Percentiles rank a stretch among this genome's conserved stretches.
These are phyloP conservation scores for Rugosomyces carneus DNA, from an alignment of 1,284 basidiomycete genomes.

Conservation along the genomic window DNA sequence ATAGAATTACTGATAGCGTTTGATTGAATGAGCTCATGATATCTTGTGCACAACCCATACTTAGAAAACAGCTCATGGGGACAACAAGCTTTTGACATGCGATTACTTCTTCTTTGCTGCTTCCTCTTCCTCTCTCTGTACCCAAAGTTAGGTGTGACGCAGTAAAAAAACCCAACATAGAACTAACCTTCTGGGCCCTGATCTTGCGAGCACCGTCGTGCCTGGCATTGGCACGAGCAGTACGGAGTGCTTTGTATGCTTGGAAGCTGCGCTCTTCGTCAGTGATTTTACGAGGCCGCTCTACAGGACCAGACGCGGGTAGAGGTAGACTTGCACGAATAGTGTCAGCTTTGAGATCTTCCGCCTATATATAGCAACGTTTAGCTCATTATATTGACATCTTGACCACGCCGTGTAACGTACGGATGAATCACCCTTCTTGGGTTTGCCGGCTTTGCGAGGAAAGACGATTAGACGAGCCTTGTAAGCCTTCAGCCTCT, in stretches of 20 bases:
- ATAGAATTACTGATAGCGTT: not conserved
- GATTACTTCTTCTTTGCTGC: constrained; percentile 91
- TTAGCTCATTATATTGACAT: constrained; percentile 5
- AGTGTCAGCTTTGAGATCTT: constrained; percentile 79
- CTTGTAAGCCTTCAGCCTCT: constrained; percentile 94
- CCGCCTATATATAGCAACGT: constrained; percentile 47
- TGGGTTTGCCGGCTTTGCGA: constrained; percentile 91
- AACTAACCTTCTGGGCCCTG: constrained; percentile 66
- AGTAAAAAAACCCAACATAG: constrained; percentile 1
- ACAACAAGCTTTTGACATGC: not conserved
- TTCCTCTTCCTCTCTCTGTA: constrained; percentile 87
- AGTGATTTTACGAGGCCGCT: constrained; percentile 93
- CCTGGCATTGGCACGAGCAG: constrained; percentile 79
- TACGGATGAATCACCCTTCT: constrained; percentile 90
- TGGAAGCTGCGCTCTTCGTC: constrained; percentile 86
- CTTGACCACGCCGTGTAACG: constrained; percentile 26
- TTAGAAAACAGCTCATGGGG: not conserved
- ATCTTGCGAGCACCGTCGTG: constrained; percentile 85
- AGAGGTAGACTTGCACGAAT: constrained; percentile 72
- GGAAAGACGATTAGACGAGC: constrained; percentile 88
- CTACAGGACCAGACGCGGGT: constrained; percentile 62
- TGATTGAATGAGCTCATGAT: constrained; percentile 17
- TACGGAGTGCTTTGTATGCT: constrained; percentile 88
- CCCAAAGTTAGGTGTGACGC: constrained; percentile 4
- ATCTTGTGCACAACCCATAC: constrained; percentile 20